Conservation (phyloP, 2,329 filamentous ascomycete genomes). For the Aspergillus quadrilineatus region DNA sequence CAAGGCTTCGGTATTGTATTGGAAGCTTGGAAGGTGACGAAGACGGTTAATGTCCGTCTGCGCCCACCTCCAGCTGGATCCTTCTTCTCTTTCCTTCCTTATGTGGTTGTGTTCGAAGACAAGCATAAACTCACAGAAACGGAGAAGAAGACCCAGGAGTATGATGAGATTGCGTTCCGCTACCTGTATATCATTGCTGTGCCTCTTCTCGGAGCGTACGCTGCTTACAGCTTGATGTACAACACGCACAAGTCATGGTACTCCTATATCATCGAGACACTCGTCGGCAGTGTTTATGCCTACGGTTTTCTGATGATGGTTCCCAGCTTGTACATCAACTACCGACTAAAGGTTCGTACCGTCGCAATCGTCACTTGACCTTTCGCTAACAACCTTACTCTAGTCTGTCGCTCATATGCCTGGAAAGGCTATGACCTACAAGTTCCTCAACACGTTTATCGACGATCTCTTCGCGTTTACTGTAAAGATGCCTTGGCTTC, state of each 20-base stretch:
- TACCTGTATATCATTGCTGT: slow-evolving; percentile 94
- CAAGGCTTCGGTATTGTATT: slow-evolving; percentile 81
- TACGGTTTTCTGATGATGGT: slow-evolving; percentile 99
- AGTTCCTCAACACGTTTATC: slow-evolving; percentile 98
- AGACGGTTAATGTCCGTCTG: slow-evolving; percentile 83
- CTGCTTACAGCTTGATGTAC: slow-evolving; percentile 85
- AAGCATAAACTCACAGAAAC: slow-evolving; percentile 95
- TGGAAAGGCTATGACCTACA: slow-evolving; percentile 93
- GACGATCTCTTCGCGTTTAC: slow-evolving; percentile 98
- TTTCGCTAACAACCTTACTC: slow-evolving; percentile 17
- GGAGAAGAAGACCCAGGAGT: slow-evolving; percentile 97
- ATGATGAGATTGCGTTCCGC: slow-evolving; percentile 95
- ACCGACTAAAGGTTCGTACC: slow-evolving; percentile 73
- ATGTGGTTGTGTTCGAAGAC: slow-evolving; percentile 82
- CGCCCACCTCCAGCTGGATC: slow-evolving; percentile 67
- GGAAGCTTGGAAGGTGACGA: slow-evolving; percentile 94
- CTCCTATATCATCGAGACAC: slow-evolving; percentile 88
- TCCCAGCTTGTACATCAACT: slow-evolving; percentile 96
- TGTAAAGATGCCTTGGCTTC: slow-evolving; percentile 97
- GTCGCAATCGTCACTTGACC: neutral
- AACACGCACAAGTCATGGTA: slow-evolving; percentile 98
- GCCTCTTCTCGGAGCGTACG: slow-evolving; percentile 84
- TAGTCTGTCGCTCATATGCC: slow-evolving; percentile 90
- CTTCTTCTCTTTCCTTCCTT: slow-evolving; percentile 73
- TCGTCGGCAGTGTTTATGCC: slow-evolving; percentile 94